Conservation (phyloP, 257 asterid genomes). For the Ilex aquifolium region DNA sequence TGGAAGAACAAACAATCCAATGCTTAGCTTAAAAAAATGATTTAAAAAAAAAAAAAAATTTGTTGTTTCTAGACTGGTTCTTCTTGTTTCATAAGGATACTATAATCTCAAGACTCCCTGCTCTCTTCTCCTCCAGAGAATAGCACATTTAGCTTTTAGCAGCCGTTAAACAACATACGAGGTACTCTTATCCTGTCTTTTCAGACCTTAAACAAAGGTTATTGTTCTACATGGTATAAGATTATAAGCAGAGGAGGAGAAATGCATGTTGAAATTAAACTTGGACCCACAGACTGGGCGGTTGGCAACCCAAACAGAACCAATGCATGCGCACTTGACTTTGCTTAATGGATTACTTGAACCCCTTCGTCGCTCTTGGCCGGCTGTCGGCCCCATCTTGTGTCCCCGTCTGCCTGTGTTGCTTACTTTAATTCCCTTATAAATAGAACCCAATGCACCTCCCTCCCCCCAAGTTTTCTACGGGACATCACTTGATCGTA, state of each 20-base stretch:
- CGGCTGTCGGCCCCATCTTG: conserved; percentile 13
- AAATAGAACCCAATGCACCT: conserved; percentile 7
- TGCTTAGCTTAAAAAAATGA: too few species aligned
- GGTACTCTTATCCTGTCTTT: conserved; percentile 4
- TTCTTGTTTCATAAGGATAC: too few species aligned
- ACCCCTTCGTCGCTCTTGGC: conserved; percentile 9
- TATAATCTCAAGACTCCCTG: too few species aligned
- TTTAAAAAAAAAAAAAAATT: too few species aligned
- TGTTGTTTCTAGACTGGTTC: too few species aligned
- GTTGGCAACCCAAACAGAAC: conserved; percentile 17
- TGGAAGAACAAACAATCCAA: too few species aligned
- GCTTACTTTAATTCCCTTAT: neutral
- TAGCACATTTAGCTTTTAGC: conserved; percentile 3
- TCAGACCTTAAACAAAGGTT: neutral
- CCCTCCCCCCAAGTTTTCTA: neutral
- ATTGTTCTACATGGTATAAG: neutral
- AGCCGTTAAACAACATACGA: neutral
- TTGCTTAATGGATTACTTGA: neutral
- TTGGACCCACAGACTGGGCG: conserved; percentile 17
- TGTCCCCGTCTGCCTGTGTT: conserved; percentile 10
- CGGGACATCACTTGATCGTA: neutral
- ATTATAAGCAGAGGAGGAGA: conserved; percentile 5
- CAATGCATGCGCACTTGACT: conserved; percentile 18
- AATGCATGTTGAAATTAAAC: conserved; percentile 14
- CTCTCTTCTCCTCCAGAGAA: neutral